A percentile compares a stretch with the other conserved stretches of the same genome.
Conservation (phyloP, 2,329 filamentous ascomycete genomes). For the Colletotrichum spaethianum region DNA sequence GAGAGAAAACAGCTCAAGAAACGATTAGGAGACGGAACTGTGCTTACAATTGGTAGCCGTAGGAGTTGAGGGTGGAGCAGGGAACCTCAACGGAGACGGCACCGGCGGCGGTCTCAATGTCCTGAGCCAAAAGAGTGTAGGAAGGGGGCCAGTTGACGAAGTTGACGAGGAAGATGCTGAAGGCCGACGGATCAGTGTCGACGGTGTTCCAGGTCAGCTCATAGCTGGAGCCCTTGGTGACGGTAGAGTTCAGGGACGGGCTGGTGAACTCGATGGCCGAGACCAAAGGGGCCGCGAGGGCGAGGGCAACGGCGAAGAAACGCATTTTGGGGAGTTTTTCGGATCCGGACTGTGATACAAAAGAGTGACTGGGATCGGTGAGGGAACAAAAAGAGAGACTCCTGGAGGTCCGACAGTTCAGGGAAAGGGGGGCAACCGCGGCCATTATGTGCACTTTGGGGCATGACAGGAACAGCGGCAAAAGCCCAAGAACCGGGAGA, state of each 20-base stretch:
- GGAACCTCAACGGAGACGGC: conserved; percentile 54
- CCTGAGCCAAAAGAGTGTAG: conserved; percentile 53
- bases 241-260: conserved; percentile 53
- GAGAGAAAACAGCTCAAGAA: background rate
- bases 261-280: conserved; percentile 50
- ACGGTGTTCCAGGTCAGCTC: conserved; percentile 55
- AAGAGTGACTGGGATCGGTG: conserved; percentile 41
- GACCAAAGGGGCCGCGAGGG: conserved; percentile 48
- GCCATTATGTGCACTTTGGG: conserved; percentile 34
- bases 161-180: conserved; percentile 61
- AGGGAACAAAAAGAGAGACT: conserved; percentile 13
- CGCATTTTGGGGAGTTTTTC: conserved; percentile 45
- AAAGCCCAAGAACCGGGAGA: conserved; percentile 20
- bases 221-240: conserved; percentile 52
- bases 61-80: conserved; percentile 52
- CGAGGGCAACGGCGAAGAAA: conserved; percentile 46
- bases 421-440: conserved; percentile 23
- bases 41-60: conserved; percentile 56
- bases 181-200: conserved; percentile 55
- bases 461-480: background rate
- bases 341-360: conserved; percentile 32
- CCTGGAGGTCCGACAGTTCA: background rate
- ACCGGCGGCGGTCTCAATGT: conserved; percentile 52
- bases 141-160: conserved; percentile 60
- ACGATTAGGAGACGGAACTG: conserved; percentile 33